Conservation (phyloP, 164 flowering plant genomes). For the Platanus orientalis region DNA sequence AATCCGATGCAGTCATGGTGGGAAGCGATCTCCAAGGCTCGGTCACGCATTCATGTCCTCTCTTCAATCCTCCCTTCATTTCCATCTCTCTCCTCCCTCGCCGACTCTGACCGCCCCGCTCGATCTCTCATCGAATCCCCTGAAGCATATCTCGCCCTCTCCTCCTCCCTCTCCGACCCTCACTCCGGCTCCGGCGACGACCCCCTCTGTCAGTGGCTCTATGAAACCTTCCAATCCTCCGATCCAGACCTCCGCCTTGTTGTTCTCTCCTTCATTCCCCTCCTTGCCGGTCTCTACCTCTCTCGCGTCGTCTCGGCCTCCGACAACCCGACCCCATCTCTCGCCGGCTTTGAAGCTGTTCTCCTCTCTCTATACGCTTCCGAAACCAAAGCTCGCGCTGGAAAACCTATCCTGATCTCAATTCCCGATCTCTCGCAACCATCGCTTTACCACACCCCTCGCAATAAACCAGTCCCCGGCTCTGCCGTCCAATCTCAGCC, state of each 20-base stretch:
- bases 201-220: conserved; percentile 94
- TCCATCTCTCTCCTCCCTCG: conserved; percentile 49
- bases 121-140: conserved; percentile 69
- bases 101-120: conserved; percentile 91
- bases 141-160: conserved; percentile 49
- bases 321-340: conserved; percentile 34
- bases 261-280: conserved; percentile 77
- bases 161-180: conserved; percentile 47
- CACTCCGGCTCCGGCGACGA: conserved; percentile 76
- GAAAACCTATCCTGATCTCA: conserved; percentile 58
- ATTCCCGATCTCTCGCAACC: conserved; percentile 82
- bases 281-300: conserved; percentile 65
- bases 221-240: conserved; percentile 76
- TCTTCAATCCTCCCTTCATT: conserved; percentile 48
- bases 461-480: conserved; percentile 15
- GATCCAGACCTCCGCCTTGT: conserved; percentile 85
- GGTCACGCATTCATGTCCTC: conserved; percentile 67
- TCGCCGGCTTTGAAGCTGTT: conserved; percentile 88
- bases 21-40: conserved; percentile 88
- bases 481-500: conserved; percentile 9
- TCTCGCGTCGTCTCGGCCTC: conserved; percentile 47
- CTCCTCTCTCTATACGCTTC: conserved; percentile 62
- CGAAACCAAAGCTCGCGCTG: conserved; percentile 63
- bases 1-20: conserved; percentile 87
- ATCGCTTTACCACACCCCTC: conserved; percentile 76